Evolutionary conservation across 2,329 filamentous ascomycete species (phyloP), one percentile per base, ranked within the genome.

Genomic region (Dichotomopilus funicola): DNA sequence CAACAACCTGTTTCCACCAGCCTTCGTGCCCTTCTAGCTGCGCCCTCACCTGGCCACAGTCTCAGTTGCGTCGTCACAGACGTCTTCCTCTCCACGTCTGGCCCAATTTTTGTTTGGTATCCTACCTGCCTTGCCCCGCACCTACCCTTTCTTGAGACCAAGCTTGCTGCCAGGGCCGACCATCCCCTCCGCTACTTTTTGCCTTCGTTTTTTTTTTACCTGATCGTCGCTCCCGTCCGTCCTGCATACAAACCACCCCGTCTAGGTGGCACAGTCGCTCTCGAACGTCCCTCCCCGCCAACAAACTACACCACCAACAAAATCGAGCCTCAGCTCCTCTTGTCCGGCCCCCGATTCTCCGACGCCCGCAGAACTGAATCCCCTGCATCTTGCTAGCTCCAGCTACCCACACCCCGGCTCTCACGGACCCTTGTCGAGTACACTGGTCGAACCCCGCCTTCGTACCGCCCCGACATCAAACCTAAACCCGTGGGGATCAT

Each of bases 381-480:
- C 52, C 55, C 48, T 47, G 49, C 47, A 53, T 55, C 46, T 47
- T 58, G 55, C 55, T 43, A 55, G 54, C 52, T 53, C 54, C 19
- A 27, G 19, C 19, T 27, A 27, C 19, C 19, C 19, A 27, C 19
- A 43, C 55, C 51, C 38, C 49, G 54, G 46, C 57, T 52, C 42
- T 49, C 38, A 43, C 51, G 48, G n/a, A 55, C 36, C 56, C 58
- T 44, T 27, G 19, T 27, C 19, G 19, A 27, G 53, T 49, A 43
- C 57, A 41, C 31, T 19, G 35, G 10, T 53, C 53, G 53, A 57
- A 59, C 57, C 59, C 59, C 55, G 55, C 59, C 59, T 56, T 49
- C 44, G 55, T 51, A 47, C 55, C 50, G 56, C 53, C 52, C 54
- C 51, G 45, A 51, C 57, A 52, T 51, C 45, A 40, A 53, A 47